Evolutionary conservation across 2,329 filamentous ascomycete species (phyloP), one percentile per base, ranked within the genome.

Genomic region (Penicillium sp.): DNA sequence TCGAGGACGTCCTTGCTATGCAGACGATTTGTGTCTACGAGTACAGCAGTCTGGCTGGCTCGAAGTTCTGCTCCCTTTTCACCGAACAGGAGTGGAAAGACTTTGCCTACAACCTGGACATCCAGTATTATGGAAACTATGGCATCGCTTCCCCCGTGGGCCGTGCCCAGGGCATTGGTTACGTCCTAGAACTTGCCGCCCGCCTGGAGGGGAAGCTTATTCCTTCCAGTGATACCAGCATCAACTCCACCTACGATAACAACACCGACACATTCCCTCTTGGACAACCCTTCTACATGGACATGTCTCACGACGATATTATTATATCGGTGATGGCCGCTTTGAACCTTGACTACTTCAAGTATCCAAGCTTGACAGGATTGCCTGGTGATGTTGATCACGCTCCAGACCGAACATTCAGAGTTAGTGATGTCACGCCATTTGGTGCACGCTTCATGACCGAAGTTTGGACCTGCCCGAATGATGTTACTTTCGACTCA

Each of bases 11-110:
- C 0, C 82, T 83, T 46, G 77, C 75, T 23, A 79, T 81, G 77
- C 77, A 79, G 65, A 83, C 77, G 60, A 75, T 83, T 51, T 86
- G 83, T 61, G 79, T 81, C 2, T 85, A 85, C 62, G 83, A 85
- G 66, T 73, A 72, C 47, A 78, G 72, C 37, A 82, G 78, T 60
- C 75, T 84, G 16, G 80, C 80, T 21, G 69, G 68, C 55, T 83
- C 79, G 4, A 75, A 79, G 31, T 85, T 84, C 69, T 85, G 83
- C 70, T 62, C 66, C 21, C 75, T 84, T 26, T 85, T 85, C 70
- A 84, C 82, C 1, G 73, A 77, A 45, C 77, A 81, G 49, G 83
- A 85, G 65, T 85, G 82, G 83, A 69, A 74, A 21, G 81, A 80
- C 19, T 85, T 82, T 63, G 82, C 83, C 55, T 79, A 80, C 59